Evolutionary conservation across 352 stramenopile species (phyloP).

Genomic region (Blastocystis sp.): DNA sequence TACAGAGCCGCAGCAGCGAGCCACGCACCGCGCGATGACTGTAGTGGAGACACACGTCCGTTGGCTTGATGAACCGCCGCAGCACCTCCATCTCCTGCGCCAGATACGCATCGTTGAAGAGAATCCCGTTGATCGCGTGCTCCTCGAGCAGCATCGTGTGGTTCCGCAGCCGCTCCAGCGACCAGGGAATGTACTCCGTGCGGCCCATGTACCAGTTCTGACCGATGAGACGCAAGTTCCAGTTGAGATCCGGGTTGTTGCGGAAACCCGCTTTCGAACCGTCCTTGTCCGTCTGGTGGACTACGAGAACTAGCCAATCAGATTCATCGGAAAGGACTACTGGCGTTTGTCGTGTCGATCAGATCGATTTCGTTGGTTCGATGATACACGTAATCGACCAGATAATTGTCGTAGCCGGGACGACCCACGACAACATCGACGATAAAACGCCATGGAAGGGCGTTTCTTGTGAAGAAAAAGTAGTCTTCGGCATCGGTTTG

Average conservation of each 20-base stretch:
- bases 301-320: background rate
- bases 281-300: slow-evolving; percentile 55
- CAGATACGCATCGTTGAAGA: background rate
- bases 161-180: background rate
- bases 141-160: background rate
- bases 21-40: background rate
- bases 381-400: slow-evolving; percentile 54
- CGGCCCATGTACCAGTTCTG: slow-evolving; percentile 50
- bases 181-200: slow-evolving; percentile 10
- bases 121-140: background rate
- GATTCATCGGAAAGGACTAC: background rate
- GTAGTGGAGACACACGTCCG: slow-evolving; percentile 45
- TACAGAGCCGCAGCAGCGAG: background rate
- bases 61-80: background rate
- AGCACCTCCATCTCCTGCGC: background rate
- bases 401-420: slow-evolving; percentile 56
- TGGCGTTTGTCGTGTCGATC: slow-evolving; percentile 47
- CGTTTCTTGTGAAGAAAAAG: slow-evolving; percentile 53
- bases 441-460: slow-evolving; percentile 2
- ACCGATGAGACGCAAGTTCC: slow-evolving; percentile 36
- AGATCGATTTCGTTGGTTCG: background rate
- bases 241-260: slow-evolving; percentile 15
- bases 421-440: slow-evolving; percentile 50
- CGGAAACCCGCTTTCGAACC: slow-evolving; percentile 52
- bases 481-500: slow-evolving; percentile 57